Percentiles rank a stretch among this genome's conserved stretches.
phyloP scores from a whole-genome alignment of 2,329 filamentous ascomycete species.

The Neobulgaria alba region DNA sequence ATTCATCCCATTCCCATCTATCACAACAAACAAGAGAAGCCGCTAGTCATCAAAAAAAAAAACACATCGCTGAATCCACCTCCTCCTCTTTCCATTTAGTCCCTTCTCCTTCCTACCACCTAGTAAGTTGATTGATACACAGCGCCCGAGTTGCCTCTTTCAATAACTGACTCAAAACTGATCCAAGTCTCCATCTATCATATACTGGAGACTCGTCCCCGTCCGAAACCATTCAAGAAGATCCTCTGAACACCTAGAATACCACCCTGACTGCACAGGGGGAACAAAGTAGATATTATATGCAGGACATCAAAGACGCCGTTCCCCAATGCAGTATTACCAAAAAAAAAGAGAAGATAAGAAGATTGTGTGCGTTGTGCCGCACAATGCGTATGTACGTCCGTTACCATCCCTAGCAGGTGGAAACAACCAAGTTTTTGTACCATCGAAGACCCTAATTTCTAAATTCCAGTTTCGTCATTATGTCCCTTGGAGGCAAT shows the following conservation, averaged over 20 bases:
- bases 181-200: slow-evolving; percentile 11
- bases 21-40: slow-evolving; percentile 13
- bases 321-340: slow-evolving; percentile 28
- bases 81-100: slow-evolving; percentile 1
- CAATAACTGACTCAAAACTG: slow-evolving; percentile 2
- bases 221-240: slow-evolving; percentile 1
- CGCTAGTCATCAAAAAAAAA: slow-evolving; percentile 11
- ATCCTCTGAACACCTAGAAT: slow-evolving; percentile 7
- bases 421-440: slow-evolving; percentile 16
- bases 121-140: slow-evolving; percentile 24
- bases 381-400: slow-evolving; percentile 21
- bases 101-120: too few relatives aligned
- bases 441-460: slow-evolving; percentile 19
- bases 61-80: slow-evolving; percentile 2
- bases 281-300: slow-evolving; percentile 24
- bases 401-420: slow-evolving; percentile 16
- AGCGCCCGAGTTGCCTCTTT: slow-evolving; percentile 10
- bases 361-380: slow-evolving; percentile 21
- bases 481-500: slow-evolving; percentile 19
- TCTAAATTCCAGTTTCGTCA: slow-evolving; percentile 26
- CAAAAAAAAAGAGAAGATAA: slow-evolving; percentile 22
- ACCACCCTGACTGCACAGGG: neutral
- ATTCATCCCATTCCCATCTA: slow-evolving; percentile 4
- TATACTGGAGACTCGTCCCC: slow-evolving; percentile 14
- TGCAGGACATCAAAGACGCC: slow-evolving; percentile 26